Conservation (phyloP, 495 filamentous ascomycete species). For the Penicillium arizonense region DNA sequence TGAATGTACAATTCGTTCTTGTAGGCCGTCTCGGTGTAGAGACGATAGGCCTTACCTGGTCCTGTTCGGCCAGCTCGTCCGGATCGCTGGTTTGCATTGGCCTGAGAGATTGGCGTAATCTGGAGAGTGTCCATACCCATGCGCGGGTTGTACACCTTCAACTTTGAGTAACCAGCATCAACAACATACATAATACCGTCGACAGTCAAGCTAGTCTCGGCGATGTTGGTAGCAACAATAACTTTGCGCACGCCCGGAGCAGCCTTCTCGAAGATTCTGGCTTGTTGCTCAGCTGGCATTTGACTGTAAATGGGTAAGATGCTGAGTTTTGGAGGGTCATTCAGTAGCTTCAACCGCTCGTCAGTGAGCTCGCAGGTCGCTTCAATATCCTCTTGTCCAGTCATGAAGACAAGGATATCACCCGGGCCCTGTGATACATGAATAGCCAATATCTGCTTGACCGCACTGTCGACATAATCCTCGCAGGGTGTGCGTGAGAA, state of each 20-base stretch:
- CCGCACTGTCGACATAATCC: slow-evolving; percentile 96
- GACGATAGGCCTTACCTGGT: slow-evolving; percentile 90
- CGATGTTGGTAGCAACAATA: slow-evolving; percentile 98
- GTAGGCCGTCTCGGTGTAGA: slow-evolving; percentile 94
- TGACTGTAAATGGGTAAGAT: slow-evolving; percentile 99
- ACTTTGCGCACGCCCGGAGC: slow-evolving; percentile 90
- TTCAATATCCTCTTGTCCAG: slow-evolving; percentile 98
- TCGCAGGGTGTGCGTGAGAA: slow-evolving; percentile 94
- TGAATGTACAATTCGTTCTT: slow-evolving; percentile 97
- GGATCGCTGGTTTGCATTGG: slow-evolving; percentile 90
- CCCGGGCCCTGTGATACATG: slow-evolving; percentile 89
- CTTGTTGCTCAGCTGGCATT: slow-evolving; percentile 97
- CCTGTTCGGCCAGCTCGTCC: slow-evolving; percentile 94
- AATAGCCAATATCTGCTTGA: slow-evolving; percentile 95
- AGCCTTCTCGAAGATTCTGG: slow-evolving; percentile 94
- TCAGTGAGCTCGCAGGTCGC: slow-evolving; percentile 90
- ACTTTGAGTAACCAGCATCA: slow-evolving; percentile 91
- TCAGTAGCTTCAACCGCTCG: slow-evolving; percentile 85
- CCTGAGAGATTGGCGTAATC: slow-evolving; percentile 97
- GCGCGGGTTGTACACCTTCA: slow-evolving; percentile 97
- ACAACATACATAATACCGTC: slow-evolving; percentile 99
- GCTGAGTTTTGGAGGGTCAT: slow-evolving; percentile 91
- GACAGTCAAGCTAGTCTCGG: slow-evolving; percentile 96
- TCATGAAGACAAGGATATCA: slow-evolving; percentile 99
- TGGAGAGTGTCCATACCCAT: slow-evolving; percentile 99